Conservation (phyloP, 1,139 yeast species). For the Wickerhamomyces sp. region DNA sequence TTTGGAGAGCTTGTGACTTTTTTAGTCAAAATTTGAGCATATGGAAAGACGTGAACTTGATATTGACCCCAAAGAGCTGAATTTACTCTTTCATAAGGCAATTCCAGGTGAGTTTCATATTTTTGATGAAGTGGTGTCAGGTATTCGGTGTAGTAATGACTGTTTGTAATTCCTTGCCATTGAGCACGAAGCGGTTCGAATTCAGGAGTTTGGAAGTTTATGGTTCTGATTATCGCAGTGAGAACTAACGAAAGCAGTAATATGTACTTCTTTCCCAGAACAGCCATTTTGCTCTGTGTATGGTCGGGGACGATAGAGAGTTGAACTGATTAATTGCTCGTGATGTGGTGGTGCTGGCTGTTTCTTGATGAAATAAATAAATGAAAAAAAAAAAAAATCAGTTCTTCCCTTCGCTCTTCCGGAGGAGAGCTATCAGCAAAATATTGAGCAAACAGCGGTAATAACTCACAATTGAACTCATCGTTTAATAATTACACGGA, state of each 20-base stretch:
- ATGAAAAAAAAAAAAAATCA: too few species aligned
- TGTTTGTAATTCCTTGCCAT: conserved; percentile 8
- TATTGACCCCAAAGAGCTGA: conserved; percentile 8
- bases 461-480: too few species aligned
- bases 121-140: conserved; percentile 12
- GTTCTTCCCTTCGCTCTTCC: too few species aligned
- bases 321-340: too few species aligned
- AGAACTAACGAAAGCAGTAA: conserved; percentile 5
- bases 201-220: conserved; percentile 17
- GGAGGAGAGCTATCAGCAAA: too few species aligned
- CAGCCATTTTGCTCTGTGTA: neutral
- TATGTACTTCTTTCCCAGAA: conserved; percentile 2
- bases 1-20: conserved; percentile 9
- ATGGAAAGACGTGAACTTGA: conserved; percentile 9
- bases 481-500: too few species aligned
- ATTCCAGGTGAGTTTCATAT: conserved; percentile 12
- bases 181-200: conserved; percentile 19
- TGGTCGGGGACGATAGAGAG: too few species aligned
- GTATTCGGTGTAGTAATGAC: conserved; percentile 14
- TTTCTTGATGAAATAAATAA: too few species aligned
- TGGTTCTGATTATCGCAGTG: conserved; percentile 4
- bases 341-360: too few species aligned
- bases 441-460: too few species aligned
- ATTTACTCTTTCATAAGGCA: conserved; percentile 6
- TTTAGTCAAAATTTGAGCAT: conserved; percentile 5